phyloP scores from a whole-genome alignment of 345 rosid genomes.

The Salix udensis region DNA sequence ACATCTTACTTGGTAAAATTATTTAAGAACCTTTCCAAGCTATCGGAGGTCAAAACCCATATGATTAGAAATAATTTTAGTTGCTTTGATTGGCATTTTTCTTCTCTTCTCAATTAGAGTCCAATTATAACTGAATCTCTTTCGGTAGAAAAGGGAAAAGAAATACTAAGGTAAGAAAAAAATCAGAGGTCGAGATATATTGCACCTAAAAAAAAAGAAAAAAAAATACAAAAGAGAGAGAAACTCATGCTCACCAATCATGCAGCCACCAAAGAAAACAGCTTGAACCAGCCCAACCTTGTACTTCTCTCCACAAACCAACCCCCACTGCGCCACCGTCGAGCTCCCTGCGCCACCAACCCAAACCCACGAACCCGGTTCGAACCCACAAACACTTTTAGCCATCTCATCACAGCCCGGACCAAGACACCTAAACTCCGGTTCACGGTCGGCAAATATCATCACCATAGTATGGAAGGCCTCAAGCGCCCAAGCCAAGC shows the following conservation, averaged over 20 bases:
- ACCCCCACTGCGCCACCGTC: conserved; percentile 81
- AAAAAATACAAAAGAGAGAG: background rate
- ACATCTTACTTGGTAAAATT: no score
- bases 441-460: conserved; percentile 86
- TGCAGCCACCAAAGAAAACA: conserved; percentile 79
- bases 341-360: conserved; percentile 55
- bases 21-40: no score
- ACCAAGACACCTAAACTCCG: conserved; percentile 43
- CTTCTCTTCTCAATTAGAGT: no score
- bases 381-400: conserved; percentile 40
- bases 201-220: background rate
- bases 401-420: conserved; percentile 41
- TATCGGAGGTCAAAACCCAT: no score
- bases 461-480: conserved; percentile 93
- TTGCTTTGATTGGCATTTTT: no score
- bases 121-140: no score
- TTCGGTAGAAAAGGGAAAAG: no score
- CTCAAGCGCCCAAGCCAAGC: conserved; percentile 89
- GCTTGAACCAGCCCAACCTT: conserved; percentile 89
- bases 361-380: conserved; percentile 78
- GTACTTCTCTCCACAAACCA: conserved; percentile 69
- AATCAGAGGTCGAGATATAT: background rate
- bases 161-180: background rate
- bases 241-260: conserved; percentile 61
- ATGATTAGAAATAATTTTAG: no score